Conservation (phyloP, 345 rosid genomes). For the Moringa oleifera region DNA sequence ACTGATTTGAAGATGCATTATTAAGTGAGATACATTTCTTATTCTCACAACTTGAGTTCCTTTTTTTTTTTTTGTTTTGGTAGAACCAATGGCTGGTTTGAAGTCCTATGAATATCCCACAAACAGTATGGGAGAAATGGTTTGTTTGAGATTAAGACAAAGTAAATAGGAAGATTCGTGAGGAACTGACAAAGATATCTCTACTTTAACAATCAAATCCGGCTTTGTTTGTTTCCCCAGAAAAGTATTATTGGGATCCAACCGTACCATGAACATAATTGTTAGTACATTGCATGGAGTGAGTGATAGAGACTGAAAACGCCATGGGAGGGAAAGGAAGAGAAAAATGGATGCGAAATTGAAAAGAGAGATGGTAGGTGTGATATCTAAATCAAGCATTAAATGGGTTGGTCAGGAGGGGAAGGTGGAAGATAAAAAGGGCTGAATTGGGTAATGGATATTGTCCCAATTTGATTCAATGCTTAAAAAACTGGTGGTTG, state of each 20-base stretch:
- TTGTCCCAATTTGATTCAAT: conserved; percentile 8
- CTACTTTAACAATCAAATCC: conserved; percentile 16
- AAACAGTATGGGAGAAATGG: too few relatives aligned
- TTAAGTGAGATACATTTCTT: too few relatives aligned
- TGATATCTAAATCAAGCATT: conserved; percentile 12
- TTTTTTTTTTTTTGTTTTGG: too few relatives aligned
- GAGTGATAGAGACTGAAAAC: not conserved
- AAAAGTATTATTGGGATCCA: conserved; percentile 6
- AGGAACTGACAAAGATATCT: not conserved
- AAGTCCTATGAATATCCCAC: too few relatives aligned
- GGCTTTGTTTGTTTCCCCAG: not conserved
- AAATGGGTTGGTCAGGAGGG: not conserved
- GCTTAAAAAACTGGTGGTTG: too few relatives aligned
- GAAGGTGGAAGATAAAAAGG: too few relatives aligned
- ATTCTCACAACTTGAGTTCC: too few relatives aligned
- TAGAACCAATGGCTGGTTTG: too few relatives aligned
- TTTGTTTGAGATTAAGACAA: not conserved
- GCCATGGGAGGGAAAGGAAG: not conserved
- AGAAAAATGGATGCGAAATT: not conserved
- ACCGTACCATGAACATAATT: conserved; percentile 12
- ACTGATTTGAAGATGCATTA: too few relatives aligned
- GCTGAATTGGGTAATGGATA: too few relatives aligned
- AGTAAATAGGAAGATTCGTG: not conserved
- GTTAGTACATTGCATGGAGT: conserved; percentile 18
- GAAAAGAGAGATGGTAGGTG: not conserved